A percentile compares a stretch with the other conserved stretches of the same genome.
These are phyloP conservation scores for Lecanosticta acicola DNA, from an alignment of 2,329 filamentous ascomycete genomes.

Conservation along the genomic window DNA sequence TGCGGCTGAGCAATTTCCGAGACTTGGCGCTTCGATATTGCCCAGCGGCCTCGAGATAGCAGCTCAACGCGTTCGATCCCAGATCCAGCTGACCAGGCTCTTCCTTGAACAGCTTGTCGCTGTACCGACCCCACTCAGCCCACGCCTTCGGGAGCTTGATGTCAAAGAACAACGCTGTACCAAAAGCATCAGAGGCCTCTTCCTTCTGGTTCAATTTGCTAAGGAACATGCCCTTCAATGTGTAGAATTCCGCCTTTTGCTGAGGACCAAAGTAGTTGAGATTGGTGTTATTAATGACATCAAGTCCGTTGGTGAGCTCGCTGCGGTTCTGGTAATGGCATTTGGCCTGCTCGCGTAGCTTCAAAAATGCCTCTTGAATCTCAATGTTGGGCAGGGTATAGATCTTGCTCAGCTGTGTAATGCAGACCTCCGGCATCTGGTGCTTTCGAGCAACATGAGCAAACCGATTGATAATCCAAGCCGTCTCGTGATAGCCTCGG, in stretches of 20 bases:
- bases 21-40: conserved; percentile 98
- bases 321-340: conserved; percentile 96
- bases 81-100: conserved; percentile 75
- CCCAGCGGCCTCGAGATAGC: conserved; percentile 90
- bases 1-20: conserved; percentile 83
- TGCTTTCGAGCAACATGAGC: conserved; percentile 97
- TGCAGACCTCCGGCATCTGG: conserved; percentile 92
- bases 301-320: conserved; percentile 84
- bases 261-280: conserved; percentile 94
- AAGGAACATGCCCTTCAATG: conserved; percentile 97
- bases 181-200: conserved; percentile 90
- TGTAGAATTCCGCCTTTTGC: conserved; percentile 99
- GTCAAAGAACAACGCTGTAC: conserved; percentile 91
- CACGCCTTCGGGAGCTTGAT: conserved; percentile 93
- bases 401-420: conserved; percentile 92
- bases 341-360: conserved; percentile 95
- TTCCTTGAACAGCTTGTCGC: conserved; percentile 91
- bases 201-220: conserved; percentile 87
- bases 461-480: conserved; percentile 99
- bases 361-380: conserved; percentile 98
- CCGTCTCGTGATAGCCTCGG: conserved; percentile 94
- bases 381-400: conserved; percentile 99
- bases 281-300: conserved; percentile 99
- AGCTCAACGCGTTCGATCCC: conserved; percentile 87
- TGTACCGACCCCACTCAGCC: conserved; percentile 99